These are phyloP conservation scores for Neofusicoccum kwambonambiense DNA, from an alignment of 2,329 filamentous ascomycete species.

Conservation along the genomic window DNA sequence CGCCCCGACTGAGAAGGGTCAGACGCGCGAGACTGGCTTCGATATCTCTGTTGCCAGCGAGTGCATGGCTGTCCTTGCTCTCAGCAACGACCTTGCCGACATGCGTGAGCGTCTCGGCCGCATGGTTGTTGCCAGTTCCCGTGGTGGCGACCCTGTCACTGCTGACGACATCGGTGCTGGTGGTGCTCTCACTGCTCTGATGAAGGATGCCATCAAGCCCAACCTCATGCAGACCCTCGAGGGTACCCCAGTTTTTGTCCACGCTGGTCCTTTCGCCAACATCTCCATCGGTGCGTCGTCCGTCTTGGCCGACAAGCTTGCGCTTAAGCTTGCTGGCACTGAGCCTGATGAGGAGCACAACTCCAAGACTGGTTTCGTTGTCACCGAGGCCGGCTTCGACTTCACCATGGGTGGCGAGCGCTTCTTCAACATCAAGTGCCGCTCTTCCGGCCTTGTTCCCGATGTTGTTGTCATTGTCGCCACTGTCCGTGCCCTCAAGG, in stretches of 20 bases:
- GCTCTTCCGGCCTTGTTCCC: conserved; percentile 85
- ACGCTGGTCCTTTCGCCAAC: conserved; percentile 96
- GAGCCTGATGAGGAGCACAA: conserved; percentile 85
- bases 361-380: conserved; percentile 83
- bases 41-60: conserved; percentile 98
- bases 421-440: conserved; percentile 99
- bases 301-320: conserved; percentile 90
- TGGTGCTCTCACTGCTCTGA: conserved; percentile 87
- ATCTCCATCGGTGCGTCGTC: conserved; percentile 97
- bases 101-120: conserved; percentile 90
- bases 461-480: conserved; percentile 95
- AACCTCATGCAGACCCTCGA: conserved; percentile 98
- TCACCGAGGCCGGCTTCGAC: conserved; percentile 97
- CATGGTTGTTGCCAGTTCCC: conserved; percentile 93
- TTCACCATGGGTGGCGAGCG: conserved; percentile 99
- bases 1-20: conserved; percentile 86
- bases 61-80: conserved; percentile 95
- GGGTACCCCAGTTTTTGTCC: conserved; percentile 95
- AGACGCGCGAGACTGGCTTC: conserved; percentile 85
- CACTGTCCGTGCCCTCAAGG: conserved; percentile 92
- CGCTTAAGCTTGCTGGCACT: conserved; percentile 91
- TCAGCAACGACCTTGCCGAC: conserved; percentile 83
- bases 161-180: conserved; percentile 94
- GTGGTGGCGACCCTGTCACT: conserved; percentile 83
- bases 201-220: conserved; percentile 98